Conservation (phyloP, 2,329 filamentous ascomycete species). For the Apiospora arundinis region DNA sequence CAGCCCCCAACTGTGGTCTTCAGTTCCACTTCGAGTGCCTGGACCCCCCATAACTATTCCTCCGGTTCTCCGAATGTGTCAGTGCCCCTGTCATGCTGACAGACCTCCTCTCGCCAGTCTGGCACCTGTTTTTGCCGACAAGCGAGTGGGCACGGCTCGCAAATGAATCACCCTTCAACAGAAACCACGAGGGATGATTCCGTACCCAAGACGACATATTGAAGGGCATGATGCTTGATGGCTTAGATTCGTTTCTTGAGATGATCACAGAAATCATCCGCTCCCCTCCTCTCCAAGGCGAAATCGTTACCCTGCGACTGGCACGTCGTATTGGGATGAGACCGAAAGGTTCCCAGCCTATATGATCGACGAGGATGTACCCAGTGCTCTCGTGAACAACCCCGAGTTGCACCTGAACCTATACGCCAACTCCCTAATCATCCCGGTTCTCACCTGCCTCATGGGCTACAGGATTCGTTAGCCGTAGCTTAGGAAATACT, state of each 20-base stretch:
- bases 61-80: constrained; percentile 80
- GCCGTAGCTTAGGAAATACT: too few relatives aligned
- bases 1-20: constrained; percentile 69
- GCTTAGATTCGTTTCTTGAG: not conserved
- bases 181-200: not conserved
- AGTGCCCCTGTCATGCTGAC: constrained; percentile 86
- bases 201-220: not conserved
- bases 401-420: constrained; percentile 74
- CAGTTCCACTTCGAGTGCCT: constrained; percentile 94
- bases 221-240: constrained; percentile 15
- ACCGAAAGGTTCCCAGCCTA: too few relatives aligned
- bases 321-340: too few relatives aligned
- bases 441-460: constrained; percentile 89
- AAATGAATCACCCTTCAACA: not conserved
- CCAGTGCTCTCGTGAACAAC: constrained; percentile 85
- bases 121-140: constrained; percentile 48
- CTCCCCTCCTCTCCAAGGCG: too few relatives aligned
- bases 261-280: not conserved
- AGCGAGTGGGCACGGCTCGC: not conserved
- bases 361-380: too few relatives aligned
- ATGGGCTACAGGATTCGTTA: constrained; percentile 69
- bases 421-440: constrained; percentile 72
- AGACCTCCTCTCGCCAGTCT: constrained; percentile 68
- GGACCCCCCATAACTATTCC: constrained; percentile 83
- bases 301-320: too few relatives aligned